Evolutionary conservation across 2,329 filamentous ascomycete species (phyloP).

Genomic region (Penicillium capsulatum): DNA sequence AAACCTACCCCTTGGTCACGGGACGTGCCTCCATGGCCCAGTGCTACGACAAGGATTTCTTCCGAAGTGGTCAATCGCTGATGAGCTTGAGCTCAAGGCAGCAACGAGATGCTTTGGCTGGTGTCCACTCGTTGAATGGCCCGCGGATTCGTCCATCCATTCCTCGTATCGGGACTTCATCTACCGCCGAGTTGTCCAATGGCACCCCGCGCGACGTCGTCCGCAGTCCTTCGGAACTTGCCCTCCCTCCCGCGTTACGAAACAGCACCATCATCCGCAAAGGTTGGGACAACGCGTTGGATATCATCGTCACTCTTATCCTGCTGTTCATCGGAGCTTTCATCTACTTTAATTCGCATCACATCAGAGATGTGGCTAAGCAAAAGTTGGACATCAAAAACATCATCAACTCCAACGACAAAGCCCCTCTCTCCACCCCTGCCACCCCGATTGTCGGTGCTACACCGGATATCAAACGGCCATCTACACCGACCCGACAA

Average conservation of each 20-base stretch:
- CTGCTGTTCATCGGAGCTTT: conserved; percentile 40
- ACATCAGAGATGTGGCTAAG: conserved; percentile 40
- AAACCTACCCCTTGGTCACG: conserved; percentile 78
- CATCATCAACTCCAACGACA: conserved; percentile 40
- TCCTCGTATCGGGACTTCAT: conserved; percentile 44
- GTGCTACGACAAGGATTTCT: conserved; percentile 54
- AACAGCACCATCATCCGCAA: conserved; percentile 45
- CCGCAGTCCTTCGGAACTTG: conserved; percentile 34
- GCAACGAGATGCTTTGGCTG: conserved; percentile 61
- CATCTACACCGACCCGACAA: conserved; percentile 21
- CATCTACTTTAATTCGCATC: conserved; percentile 42
- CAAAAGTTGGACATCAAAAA: conserved; percentile 46
- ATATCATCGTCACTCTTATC: conserved; percentile 43
- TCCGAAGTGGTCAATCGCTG: conserved; percentile 35
- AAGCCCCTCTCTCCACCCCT: conserved; percentile 36
- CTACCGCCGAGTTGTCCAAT: conserved; percentile 33
- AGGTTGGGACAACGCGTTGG: conserved; percentile 44
- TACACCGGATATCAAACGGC: conserved; percentile 24
- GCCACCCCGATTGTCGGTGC: conserved; percentile 34
- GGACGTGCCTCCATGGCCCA: conserved; percentile 58
- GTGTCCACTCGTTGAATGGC: conserved; percentile 63
- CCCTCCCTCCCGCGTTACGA: conserved; percentile 38
- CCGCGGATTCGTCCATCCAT: conserved; percentile 38
- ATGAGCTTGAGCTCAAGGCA: conserved; percentile 43
- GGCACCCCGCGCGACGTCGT: conserved; percentile 38